Evolutionary conservation across 148 eudicot species (phyloP).

Genomic region (Hydrangea macrophylla): DNA sequence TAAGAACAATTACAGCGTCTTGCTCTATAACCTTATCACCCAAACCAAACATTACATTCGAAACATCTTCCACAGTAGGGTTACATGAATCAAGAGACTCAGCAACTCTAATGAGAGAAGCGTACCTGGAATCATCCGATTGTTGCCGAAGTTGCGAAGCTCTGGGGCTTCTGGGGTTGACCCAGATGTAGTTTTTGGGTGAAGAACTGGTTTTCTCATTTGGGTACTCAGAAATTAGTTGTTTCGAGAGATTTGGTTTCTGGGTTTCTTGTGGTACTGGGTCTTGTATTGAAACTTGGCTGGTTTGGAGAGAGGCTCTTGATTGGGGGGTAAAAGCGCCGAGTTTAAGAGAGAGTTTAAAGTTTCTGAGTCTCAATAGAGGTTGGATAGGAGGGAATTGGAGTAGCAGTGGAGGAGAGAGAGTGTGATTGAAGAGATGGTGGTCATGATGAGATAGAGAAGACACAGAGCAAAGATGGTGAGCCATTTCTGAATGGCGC

Average conservation of each 20-base stretch:
- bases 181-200: conserved; percentile 54
- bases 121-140: conserved; percentile 59
- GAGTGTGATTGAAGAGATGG: conserved; percentile 22
- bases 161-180: conserved; percentile 71
- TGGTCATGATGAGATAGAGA: conserved; percentile 16
- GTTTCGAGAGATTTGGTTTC: conserved; percentile 4
- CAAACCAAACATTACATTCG: conserved; percentile 26
- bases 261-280: conserved; percentile 17
- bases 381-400: conserved; percentile 7
- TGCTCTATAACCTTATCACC: conserved; percentile 48
- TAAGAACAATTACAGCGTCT: conserved; percentile 66
- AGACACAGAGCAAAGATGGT: conserved; percentile 19
- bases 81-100: conserved; percentile 41
- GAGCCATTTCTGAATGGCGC: conserved; percentile 29
- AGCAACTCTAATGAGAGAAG: conserved; percentile 44
- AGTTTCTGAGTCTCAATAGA: neutral
- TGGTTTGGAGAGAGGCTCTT: conserved; percentile 12
- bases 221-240: conserved; percentile 16
- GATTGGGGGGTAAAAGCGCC: neutral
- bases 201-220: conserved; percentile 15
- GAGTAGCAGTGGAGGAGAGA: conserved; percentile 11
- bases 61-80: conserved; percentile 40
- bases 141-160: conserved; percentile 43
- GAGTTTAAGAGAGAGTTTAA: conserved; percentile 6
- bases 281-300: conserved; percentile 32